Conservation (phyloP, 371 early-diverging fungal species). For the Mucor lusitanicus region DNA sequence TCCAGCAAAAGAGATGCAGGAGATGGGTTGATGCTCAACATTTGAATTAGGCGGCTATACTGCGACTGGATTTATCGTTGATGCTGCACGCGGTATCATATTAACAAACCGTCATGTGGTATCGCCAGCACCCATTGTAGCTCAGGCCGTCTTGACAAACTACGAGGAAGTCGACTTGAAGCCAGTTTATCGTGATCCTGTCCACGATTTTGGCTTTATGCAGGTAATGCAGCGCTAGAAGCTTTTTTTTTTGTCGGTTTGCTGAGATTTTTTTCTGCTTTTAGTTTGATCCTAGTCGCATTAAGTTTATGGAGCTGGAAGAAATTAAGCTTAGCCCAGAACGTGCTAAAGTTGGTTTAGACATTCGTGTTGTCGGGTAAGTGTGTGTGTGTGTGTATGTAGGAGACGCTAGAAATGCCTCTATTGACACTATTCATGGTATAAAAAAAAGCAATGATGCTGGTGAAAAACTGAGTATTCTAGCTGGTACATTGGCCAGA, state of each 20-base stretch:
- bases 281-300: conserved; percentile 77
- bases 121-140: conserved; percentile 84
- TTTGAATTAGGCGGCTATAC: conserved; percentile 54
- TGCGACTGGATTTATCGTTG: conserved; percentile 94
- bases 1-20: too few species aligned
- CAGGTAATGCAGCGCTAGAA: conserved; percentile 10
- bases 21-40: neutral
- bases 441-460: conserved; percentile 66
- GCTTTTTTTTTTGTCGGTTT: neutral
- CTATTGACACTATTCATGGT: too few species aligned
- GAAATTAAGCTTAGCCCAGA: conserved; percentile 79
- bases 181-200: conserved; percentile 82
- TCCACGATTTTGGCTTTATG: conserved; percentile 92
- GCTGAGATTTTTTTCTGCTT: conserved; percentile 62
- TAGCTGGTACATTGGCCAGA: conserved; percentile 80
- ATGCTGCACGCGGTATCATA: conserved; percentile 80
- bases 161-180: conserved; percentile 86
- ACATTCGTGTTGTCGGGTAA: conserved; percentile 82
- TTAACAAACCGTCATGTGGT: conserved; percentile 92
- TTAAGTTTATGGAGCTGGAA: conserved; percentile 72
- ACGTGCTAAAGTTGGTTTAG: conserved; percentile 80
- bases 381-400: neutral
- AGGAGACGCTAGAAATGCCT: too few species aligned
- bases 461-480: conserved; percentile 79
- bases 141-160: conserved; percentile 81